Base-by-base conservation (phyloP, 768 basidiomycete species). In the Pisolithus albus region DNA sequence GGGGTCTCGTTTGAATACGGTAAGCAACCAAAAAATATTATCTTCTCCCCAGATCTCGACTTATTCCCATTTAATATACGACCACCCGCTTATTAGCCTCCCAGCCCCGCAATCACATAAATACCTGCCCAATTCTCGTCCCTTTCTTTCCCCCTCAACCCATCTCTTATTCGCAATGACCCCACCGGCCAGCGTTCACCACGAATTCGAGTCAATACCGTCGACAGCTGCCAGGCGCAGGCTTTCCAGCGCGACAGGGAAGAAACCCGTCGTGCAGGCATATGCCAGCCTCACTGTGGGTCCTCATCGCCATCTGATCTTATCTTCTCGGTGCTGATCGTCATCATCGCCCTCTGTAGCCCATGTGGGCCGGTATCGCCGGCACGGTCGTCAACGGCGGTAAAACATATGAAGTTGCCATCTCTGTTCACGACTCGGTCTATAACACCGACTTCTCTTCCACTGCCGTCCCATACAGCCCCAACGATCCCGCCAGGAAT, bases 361-460 rank as follows among this genome's bases (percentile, higher is more conserved):
- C 88, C 19, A 89, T 92, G 88, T 92, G 88, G 88, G 86, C 83
- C 54, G 89, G 86, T 60, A 75, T 90, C 46, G 83, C 87, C 3
- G 86, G 86, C 38, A 71, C 70, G 21, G 64, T 81, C 45, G 64
- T 82, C 62, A 76, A 82, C 62, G 79, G 81, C 61, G 79, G 77
- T 51, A 77, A 75, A 47, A 70, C 77, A 51, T 82, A 77, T 52
- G 86, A 90, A 68, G 70, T 92, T 62, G 84, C 87, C 38, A 74
- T 90, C 62, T 86, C 87, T 51, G 75, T 91, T 45, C 88, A 91
- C 62, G 89, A 92, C 65, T 88, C 85, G 15, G 86, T 90, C 63
- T 92, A 92, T 66, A 82, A 76, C 69, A 87, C 87, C 55, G 88
- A 91, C 65, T 91, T 82, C 59, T 69, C 82, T 18, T 86, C 87